Evolutionary conservation across 768 basidiomycete species (phyloP), one percentile per base, ranked within the genome.

Genomic region (Rhizopogon rudus): DNA sequence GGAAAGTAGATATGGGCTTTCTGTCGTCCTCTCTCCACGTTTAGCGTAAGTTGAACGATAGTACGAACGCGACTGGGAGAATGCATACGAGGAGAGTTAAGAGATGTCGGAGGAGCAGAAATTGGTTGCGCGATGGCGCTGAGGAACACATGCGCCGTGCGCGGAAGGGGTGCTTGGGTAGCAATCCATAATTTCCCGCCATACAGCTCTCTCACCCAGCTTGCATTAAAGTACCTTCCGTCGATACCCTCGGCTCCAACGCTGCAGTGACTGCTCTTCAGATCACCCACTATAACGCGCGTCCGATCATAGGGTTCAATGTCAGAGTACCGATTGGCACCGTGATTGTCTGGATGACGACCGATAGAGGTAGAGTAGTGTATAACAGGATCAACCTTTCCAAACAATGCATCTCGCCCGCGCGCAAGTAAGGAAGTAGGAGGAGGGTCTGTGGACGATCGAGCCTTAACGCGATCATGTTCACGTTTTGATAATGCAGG

Each of bases 1-100:
- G 92, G 86, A 60, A 93, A 92, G 70, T 95, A 95, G 1, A 80
- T 71, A 63, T 89, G 81, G 2, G 90, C 90, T 67, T 93, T 94
- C 57, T 75, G 76, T 44, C 82, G 76, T 1, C 87, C 85, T 41
- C 74, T 71, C 67, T 95, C 93, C n/a, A 81, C 60, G 59, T 84
- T 78, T 56, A 73, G 83, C 1, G 93, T 92, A 48, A 95, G 79
- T 68, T 94, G 93, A 10, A 95, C 87, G 60, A 92, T 79, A 1
- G 89, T 91, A 49, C 84, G 81, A 9, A 91, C 73, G 20, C 78
- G 81, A 58, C 76, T 78, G 10, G 65, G 60, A 25, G 58, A 42
- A 40, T 40, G 35, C 14, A 51, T 22, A 7, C 14, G 17, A n/a
- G 65, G 57, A 5, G 59, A 54, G 33, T 58, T 29, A n/a, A 65